phyloP scores from a whole-genome alignment of 2,329 filamentous ascomycete species.

The Chrysosporium queenslandicum region DNA sequence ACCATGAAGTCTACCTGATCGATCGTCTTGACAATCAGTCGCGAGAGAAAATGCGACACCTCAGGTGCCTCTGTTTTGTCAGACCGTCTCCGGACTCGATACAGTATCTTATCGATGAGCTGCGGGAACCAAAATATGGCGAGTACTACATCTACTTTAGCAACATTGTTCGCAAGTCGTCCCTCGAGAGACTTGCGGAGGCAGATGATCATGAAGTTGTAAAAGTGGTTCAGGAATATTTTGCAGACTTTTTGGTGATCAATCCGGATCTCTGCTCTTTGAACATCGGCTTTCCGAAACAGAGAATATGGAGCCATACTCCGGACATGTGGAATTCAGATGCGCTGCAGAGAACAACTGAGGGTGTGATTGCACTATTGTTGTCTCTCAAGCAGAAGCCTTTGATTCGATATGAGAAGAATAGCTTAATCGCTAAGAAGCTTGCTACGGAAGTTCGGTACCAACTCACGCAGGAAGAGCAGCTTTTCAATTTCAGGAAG shows the following conservation, averaged over 20 bases:
- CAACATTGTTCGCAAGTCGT: slow-evolving; percentile 94
- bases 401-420: slow-evolving; percentile 84
- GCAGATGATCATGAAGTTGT: slow-evolving; percentile 97
- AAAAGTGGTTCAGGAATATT: slow-evolving; percentile 86
- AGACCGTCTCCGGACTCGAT: slow-evolving; percentile 87
- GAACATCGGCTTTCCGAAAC: slow-evolving; percentile 59
- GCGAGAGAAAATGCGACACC: slow-evolving; percentile 95
- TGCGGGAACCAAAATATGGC: slow-evolving; percentile 91
- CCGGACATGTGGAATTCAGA: slow-evolving; percentile 89
- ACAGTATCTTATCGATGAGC: slow-evolving; percentile 86
- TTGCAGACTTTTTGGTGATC: slow-evolving; percentile 89
- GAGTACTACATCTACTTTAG: slow-evolving; percentile 97
- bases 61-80: slow-evolving; percentile 86
- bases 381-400: slow-evolving; percentile 94
- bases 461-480: slow-evolving; percentile 87
- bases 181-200: slow-evolving; percentile 84
- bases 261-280: slow-evolving; percentile 89
- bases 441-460: slow-evolving; percentile 87
- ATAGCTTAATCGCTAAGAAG: slow-evolving; percentile 82
- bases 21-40: slow-evolving; percentile 84
- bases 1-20: slow-evolving; percentile 95
- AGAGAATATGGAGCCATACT: slow-evolving; percentile 68
- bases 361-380: slow-evolving; percentile 74
- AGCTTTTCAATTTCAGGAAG: slow-evolving; percentile 90
- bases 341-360: slow-evolving; percentile 72